Base-by-base conservation (phyloP, 2,329 filamentous ascomycete genomes). In the Stemphylium vesicarium region DNA sequence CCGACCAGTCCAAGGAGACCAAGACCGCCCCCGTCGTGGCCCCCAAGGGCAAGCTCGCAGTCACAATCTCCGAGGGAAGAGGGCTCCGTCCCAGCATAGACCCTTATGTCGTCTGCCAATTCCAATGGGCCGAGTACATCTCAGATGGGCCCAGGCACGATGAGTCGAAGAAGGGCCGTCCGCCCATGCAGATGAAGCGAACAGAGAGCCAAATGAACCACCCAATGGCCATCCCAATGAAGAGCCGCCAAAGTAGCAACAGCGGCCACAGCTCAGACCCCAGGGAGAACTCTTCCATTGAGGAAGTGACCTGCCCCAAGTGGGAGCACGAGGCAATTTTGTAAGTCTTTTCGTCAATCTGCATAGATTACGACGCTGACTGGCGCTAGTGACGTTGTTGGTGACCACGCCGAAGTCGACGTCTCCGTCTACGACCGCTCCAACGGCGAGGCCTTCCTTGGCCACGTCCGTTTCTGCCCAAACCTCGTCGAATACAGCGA, bases 261-360 rank as follows among this genome's bases (percentile, higher is more conserved):
- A 96, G 93, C 51, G 96, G 94, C 89, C 61, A 83, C 85, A 96
- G 64, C 67, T 81, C 80, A 57, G 80, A 82, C 51, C 68, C 73
- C 0, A 64, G 65, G 58, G 83, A 85, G 57, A 79, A 82, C 64
- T 80, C 81, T 62, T 77, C 77, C 33, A 87, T 87, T 64, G 85
- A 86, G 49, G 82, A 85, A 50, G 81, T 93, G 56, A 94, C 92
- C 7, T 90, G 91, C 73, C 94, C 95, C 0, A 91, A 91, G 68
- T 99, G 95, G 95, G 92, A 96, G 75, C 94, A 96, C 49, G 92
- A 96, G 72, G 93, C 94, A 33, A 85, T 91, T 44, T 99, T 99
- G 93, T 97, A 85, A 80, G 92, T 84, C 3, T n/a, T 22, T 43
- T 8, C 9, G 9, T 29, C 10, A 42, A 16, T 6, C 22, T 18